Percentiles rank a stretch among this genome's conserved stretches.
Conservation (phyloP, 2,329 filamentous ascomycete genomes). For the Fusarium sp. region DNA sequence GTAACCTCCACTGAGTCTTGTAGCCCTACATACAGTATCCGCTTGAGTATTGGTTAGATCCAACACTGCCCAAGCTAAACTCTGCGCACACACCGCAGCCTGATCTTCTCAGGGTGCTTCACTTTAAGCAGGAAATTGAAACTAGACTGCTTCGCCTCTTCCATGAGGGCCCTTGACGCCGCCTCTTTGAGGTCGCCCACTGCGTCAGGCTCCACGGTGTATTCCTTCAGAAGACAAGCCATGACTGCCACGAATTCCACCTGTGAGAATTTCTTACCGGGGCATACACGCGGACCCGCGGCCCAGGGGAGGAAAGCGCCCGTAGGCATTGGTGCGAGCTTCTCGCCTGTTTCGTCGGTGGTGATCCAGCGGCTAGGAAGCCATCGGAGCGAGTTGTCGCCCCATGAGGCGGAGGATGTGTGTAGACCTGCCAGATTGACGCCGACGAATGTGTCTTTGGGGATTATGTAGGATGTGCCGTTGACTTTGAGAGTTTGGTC, state of each 20-base stretch:
- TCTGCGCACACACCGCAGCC: constrained; percentile 31
- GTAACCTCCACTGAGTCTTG: not conserved
- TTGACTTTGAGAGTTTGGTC: constrained; percentile 30
- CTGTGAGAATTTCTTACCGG: constrained; percentile 41
- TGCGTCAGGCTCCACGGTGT: constrained; percentile 32
- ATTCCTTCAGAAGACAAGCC: constrained; percentile 29
- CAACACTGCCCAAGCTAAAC: not conserved
- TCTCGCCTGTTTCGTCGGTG: constrained; percentile 20
- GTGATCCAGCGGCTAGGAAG: constrained; percentile 37
- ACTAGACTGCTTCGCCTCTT: constrained; percentile 38
- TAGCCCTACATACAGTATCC: not conserved
- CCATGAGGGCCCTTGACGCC: constrained; percentile 30
- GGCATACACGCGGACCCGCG: constrained; percentile 30
- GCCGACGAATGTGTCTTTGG: constrained; percentile 31
- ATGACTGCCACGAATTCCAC: constrained; percentile 41
- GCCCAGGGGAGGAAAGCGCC: constrained; percentile 36
- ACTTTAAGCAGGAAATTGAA: constrained; percentile 41
- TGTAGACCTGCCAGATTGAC: constrained; percentile 35
- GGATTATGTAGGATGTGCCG: constrained; percentile 28
- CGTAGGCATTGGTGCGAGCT: constrained; percentile 7
- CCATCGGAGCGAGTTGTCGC: constrained; percentile 33
- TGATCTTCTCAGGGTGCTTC: constrained; percentile 38
- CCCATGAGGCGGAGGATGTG: constrained; percentile 33
- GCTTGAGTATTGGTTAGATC: not conserved
- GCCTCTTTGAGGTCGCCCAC: constrained; percentile 17